phyloP scores from a whole-genome alignment of 179 eudicot genomes.

The Heliamphora pulchella region DNA sequence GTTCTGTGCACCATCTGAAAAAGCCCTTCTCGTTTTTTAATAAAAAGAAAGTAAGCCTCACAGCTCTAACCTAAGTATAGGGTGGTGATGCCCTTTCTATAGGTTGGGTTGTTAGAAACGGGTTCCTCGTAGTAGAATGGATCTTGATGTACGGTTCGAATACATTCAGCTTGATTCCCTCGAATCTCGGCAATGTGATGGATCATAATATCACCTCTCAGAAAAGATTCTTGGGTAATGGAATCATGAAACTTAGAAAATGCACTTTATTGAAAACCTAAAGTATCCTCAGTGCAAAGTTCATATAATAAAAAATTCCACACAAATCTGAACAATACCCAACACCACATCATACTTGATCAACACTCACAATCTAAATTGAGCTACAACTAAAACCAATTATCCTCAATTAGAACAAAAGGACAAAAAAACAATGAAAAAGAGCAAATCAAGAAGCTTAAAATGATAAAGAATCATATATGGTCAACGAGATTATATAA shows the following conservation, averaged over 20 bases:
- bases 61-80: no score
- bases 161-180: not conserved
- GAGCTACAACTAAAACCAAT: not conserved
- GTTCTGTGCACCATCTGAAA: no score
- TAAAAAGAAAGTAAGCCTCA: no score
- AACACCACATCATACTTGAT: not conserved
- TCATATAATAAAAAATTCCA: not conserved
- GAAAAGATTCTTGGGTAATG: not conserved
- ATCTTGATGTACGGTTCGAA: not conserved
- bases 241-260: not conserved
- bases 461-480: not conserved
- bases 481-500: not conserved
- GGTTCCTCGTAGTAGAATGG: no score
- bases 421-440: not conserved
- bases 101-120: no score
- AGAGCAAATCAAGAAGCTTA: not conserved
- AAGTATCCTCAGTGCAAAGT: not conserved
- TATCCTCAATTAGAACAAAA: not conserved
- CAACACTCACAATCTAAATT: not conserved
- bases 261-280: not conserved
- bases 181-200: not conserved
- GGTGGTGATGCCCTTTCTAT: no score
- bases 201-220: not conserved
- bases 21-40: no score
- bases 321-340: constrained; percentile 2